Base-by-base conservation (phyloP, 257 asterid species). In the Scutellaria baicalensis region DNA sequence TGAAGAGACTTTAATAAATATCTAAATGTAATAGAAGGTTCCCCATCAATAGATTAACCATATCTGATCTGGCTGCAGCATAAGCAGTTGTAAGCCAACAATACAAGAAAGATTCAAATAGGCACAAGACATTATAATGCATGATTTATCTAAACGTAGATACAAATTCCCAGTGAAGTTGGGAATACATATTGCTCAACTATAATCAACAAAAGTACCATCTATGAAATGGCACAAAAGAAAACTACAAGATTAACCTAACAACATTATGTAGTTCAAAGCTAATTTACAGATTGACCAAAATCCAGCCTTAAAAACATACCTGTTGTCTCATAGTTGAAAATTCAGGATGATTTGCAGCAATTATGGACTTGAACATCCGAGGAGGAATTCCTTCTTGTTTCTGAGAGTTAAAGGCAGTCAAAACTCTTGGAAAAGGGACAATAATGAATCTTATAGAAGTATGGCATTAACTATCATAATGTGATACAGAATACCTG, bases 321-420 rank as follows among this genome's bases (percentile, higher is more conserved):
- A 89, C 99, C 99, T 94, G 99, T 71, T 94, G 99, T 77, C 97
- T 84, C 96, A 89, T 91, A 20, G 96, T 91, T 48, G 97, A 94
- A 83, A 94, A 94, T 75, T 94, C 99, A 74, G 97, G 96, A 66
- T 94, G 99, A 45, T 91, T 94, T 72, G 99, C 97, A 70, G 99
- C 99, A 81, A 94, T 91, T 9, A 91, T 86, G 6, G 97, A 91
- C 84, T 94, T 94, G 92, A 94, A 89, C 97, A 94, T 94, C 58
- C 95, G 96, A 49, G 99, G 99, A 76, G 92, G 85, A 60, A 94
- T 88, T n/a, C 99, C 97, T 74, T 87, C 93, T 81, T 89, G 99
- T 76, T 86, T 86, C 99, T 94, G 91, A 76, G 79, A 77, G 64
- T 72, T 48, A 17, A 72, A 35, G 71, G 35, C 74, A 79, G 60